Evolutionary conservation across 306 rosid species (phyloP).

Genomic region (Gastrolobium villosum): DNA sequence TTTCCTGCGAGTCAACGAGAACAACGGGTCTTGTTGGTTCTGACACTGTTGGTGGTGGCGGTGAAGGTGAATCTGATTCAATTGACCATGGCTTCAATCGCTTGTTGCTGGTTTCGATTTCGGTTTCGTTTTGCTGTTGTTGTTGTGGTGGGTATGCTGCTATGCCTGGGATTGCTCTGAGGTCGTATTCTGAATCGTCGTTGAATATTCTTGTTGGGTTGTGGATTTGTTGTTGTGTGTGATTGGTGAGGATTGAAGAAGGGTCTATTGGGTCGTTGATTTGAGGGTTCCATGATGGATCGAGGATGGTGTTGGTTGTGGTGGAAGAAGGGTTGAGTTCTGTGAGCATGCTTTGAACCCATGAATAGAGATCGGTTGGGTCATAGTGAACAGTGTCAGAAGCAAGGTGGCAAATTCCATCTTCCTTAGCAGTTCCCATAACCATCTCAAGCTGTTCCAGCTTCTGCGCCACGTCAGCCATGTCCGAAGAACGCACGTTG

Average conservation of each 20-base stretch:
- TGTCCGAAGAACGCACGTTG: constrained; percentile 77
- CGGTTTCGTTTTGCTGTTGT: not conserved
- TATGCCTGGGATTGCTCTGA: constrained; percentile 81
- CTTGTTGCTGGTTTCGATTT: constrained; percentile 40
- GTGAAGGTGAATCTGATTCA: constrained; percentile 29
- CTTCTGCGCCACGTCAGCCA: constrained; percentile 84
- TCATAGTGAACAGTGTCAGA: constrained; percentile 78
- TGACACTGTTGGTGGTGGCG: not conserved
- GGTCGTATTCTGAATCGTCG: constrained; percentile 86
- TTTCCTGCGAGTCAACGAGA: constrained; percentile 71
- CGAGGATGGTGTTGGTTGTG: constrained; percentile 2
- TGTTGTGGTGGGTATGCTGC: constrained; percentile 66
- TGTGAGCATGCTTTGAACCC: constrained; percentile 85
- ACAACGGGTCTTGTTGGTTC: constrained; percentile 72
- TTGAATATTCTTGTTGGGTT: constrained; percentile 48
- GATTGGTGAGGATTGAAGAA: constrained; percentile 27
- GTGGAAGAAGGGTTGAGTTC: constrained; percentile 59
- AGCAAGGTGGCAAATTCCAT: constrained; percentile 73
- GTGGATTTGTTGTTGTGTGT: constrained; percentile 38
- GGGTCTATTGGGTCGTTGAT: constrained; percentile 49
- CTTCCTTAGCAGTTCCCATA: constrained; percentile 73
- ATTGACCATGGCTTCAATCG: constrained; percentile 51
- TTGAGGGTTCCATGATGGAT: constrained; percentile 25
- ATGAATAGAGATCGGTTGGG: constrained; percentile 81
- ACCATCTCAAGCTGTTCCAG: constrained; percentile 85